Conservation (phyloP, 345 rosid genomes). For the Excoecaria cochinchinensis region DNA sequence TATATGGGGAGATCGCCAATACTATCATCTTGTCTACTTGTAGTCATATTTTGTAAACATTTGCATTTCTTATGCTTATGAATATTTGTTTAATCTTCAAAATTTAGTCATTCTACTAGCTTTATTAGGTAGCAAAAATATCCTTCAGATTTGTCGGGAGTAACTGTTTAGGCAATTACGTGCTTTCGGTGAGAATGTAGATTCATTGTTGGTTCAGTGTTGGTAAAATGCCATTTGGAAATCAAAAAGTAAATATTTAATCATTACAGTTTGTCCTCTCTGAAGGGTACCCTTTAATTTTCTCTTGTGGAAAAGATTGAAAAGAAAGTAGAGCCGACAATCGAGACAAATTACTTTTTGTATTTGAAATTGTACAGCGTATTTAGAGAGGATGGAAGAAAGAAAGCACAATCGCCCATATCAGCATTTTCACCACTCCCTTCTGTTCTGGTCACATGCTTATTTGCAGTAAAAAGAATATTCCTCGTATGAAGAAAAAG, state of each 20-base stretch:
- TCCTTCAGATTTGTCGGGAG: background rate
- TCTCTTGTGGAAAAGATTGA: slow-evolving; percentile 1
- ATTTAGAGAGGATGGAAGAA: background rate
- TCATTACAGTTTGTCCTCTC: too few species aligned
- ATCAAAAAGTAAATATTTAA: too few species aligned
- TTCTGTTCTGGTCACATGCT: background rate
- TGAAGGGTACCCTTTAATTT: background rate
- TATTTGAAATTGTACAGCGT: background rate
- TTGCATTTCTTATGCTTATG: too few species aligned
- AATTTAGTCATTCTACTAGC: slow-evolving; percentile 1
- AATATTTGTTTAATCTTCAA: too few species aligned
- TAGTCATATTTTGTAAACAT: too few species aligned
- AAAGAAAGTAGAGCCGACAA: background rate
- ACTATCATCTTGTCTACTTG: too few species aligned
- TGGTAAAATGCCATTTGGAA: background rate
- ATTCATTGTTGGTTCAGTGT: background rate
- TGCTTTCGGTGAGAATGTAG: slow-evolving; percentile 16
- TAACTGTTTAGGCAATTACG: slow-evolving; percentile 2
- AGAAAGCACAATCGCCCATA: background rate
- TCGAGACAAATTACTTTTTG: background rate
- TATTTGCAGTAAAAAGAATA: background rate
- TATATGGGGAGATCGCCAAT: too few species aligned
- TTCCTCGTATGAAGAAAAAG: background rate
- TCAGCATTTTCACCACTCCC: background rate
- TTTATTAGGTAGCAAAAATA: slow-evolving; percentile 14